Base-by-base conservation (phyloP, 129 eudicot species). In the Artemisia argyi region DNA sequence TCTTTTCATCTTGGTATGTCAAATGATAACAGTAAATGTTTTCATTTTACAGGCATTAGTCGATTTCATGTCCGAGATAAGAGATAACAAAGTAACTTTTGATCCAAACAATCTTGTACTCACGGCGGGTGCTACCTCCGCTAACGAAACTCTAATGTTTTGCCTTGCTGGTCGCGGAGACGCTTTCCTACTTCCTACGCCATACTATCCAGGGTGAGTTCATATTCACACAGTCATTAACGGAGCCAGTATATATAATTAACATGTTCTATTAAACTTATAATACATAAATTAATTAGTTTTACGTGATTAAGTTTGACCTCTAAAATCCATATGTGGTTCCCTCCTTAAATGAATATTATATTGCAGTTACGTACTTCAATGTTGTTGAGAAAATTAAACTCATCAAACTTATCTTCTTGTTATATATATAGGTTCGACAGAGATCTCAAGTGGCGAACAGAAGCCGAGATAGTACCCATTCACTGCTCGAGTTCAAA, bases 391-490 rank as follows among this genome's bases (percentile, higher is more conserved):
- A 30, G 6, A 30, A 66, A 66, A 2, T 46, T 52, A 74, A 76
- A 48, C 53, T 67, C 17, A 58, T 68, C 14, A 59, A 58, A 26
- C 17, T 17, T 39, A 8, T 11, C 26, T 20, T 52, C 0, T 26
- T n/a, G n/a, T 44, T 1, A 48, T 71, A 78, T 77, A 85, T 71
- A 78, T 74, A 85, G 95, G 52, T 89, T 86, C 7, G 91, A 90
- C 62, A 79, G 96, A 69, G 96, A 90, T 78, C 91, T 90, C 63
- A 89, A 89, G 57, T 85, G 91, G 96, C 68, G 96, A 76, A 90
- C 96, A 0, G 87, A 94, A 19, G 89, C 75, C 0, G 91, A 90
- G 55, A 87, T 90, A 13, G 94, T 90, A 12, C 94, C 94, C 2
- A 87, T 90, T 12, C 85, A 90, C 3, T 90, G 96, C 83, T 69